These are phyloP conservation scores for Oryza meridionalis DNA, from an alignment of 176 grass and related monocot genomes.

Conservation along the genomic window DNA sequence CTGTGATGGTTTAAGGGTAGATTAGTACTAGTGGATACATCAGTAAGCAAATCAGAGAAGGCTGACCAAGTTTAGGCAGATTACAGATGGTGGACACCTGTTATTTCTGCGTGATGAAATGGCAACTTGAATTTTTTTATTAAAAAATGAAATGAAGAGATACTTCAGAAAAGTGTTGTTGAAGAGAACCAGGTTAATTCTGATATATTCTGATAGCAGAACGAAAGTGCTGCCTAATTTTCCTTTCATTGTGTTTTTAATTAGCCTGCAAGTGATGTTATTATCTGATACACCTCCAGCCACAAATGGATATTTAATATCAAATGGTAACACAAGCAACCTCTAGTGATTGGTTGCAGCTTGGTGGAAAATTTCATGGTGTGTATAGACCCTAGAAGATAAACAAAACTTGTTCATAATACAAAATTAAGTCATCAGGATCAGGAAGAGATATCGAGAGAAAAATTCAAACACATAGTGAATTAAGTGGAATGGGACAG, in stretches of 20 bases:
- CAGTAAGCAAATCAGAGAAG: slow-evolving; percentile 6
- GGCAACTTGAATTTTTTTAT: neutral
- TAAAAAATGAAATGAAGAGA: neutral
- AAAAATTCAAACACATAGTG: slow-evolving; percentile 1
- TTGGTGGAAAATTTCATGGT: slow-evolving; percentile 31
- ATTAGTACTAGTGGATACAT: neutral
- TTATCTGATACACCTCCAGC: neutral
- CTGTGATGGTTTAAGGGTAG: neutral
- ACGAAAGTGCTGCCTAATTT: neutral
- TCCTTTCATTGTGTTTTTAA: neutral
- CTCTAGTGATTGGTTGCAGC: slow-evolving; percentile 18
- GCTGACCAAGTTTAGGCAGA: neutral
- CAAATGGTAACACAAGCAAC: slow-evolving; percentile 17
- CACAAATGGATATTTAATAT: slow-evolving; percentile 11
- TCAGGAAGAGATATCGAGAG: neutral
- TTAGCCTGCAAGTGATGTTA: slow-evolving; percentile 36
- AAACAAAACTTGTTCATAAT: slow-evolving; percentile 9
- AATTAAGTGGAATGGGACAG: slow-evolving; percentile 38
- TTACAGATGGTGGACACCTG: slow-evolving; percentile 41
- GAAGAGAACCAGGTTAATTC: slow-evolving; percentile 21
- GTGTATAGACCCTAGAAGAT: slow-evolving; percentile 5
- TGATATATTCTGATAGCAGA: neutral
- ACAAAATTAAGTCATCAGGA: slow-evolving; percentile 21
- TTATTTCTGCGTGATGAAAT: slow-evolving; percentile 31
- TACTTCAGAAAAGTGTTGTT: neutral